Base-by-base conservation (phyloP, 306 rosid genomes). In the Acacia confusa region DNA sequence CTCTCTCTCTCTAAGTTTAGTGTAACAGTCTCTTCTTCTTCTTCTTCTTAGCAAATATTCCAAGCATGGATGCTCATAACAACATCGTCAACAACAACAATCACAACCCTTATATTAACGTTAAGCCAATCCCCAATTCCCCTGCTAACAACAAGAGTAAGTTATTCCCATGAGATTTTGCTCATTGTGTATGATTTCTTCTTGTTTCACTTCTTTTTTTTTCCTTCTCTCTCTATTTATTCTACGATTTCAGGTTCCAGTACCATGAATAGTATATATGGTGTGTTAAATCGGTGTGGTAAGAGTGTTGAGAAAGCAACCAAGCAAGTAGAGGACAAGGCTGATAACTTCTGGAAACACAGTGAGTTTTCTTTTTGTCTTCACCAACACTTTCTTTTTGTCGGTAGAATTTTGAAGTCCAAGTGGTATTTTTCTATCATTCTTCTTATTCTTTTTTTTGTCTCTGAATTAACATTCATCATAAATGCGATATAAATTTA, bases 301-400 rank as follows among this genome's bases (percentile, higher is more conserved):
- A 91, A 83, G 88, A 86, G 28, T 70, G 87, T 92, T 79, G 94
- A 82, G 78, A 84, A 57, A 60, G 92, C 84, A 77, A 82, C 90
- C 10, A 91, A 24, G 88, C 87, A 86, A 72, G 98, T 90, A 50
- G 97, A 85, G 85, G 64, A 6, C 77, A 85, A 85, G 83, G 92
- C 87, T 7, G 92, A 77, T 75, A 85, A 55, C 61, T 50, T 92
- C 24, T 86, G 93, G 97, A 85, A 92, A 81, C 98, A 94, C 84
- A 25, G 97, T 94, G 43, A 87, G 95, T 82, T 68, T 43, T 72
- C 7, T 69, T 15, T 60, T 10, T 25, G 30, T 36, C 41, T 24
- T 32, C 67, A 6, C n/a, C 38, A 57, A 9, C 7, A 32, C 11
- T 63, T 30, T 63, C 36, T n/a, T n/a, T n/a, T n/a, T n/a, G n/a